Base-by-base conservation (phyloP, 805 yeast species). In the Ogataea haglerorum region DNA sequence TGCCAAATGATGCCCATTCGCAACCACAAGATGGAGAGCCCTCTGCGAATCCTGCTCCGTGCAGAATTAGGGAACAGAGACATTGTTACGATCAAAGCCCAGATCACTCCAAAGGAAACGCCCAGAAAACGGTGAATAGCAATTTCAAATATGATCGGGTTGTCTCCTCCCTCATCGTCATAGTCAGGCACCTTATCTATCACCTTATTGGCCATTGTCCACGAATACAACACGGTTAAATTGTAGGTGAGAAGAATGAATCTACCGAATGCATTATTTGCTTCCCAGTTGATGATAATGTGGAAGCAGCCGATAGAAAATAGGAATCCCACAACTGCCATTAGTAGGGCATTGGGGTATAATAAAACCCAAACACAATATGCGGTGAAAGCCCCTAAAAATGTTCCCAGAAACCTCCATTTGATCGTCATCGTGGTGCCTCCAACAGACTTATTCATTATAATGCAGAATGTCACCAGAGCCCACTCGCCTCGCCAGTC, bases 401-500 rank as follows among this genome's bases (percentile, higher is more conserved):
- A 75, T 0, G 95, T 87, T 0, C 95, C 95, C 18, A 81, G 45
- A 40, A 86, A 69, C 52, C 85, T 66, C 84, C 85, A 80, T 49
- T 80, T 79, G 4, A 79, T 80, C 0, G 93, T 82, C 79, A 81
- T 77, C 9, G 85, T 75, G 0, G 95, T 87, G 0, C 95, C 95
- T 8, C 95, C 95, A 5, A 85, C 65, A 1, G 90, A 82, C 53
- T 85, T 85, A 51, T 82, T 84, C 91, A 86, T 85, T 67, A 86
- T 84, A 40, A 86, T 82, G 51, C 86, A 80, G 51, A 78, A 86
- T 0, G 89, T 80, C n/a, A 84, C 85, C 27, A 86, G 62, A 0
- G 88, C 80, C 95, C 95, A 86, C 57, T 86, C 95, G 12, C 84
- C 82, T 48, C 90, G 64, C 88, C 87, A 85, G 30, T 68, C 70